These are phyloP conservation scores for Rhododendron kiyosumense DNA, from an alignment of 148 eudicot species.

Conservation along the genomic window DNA sequence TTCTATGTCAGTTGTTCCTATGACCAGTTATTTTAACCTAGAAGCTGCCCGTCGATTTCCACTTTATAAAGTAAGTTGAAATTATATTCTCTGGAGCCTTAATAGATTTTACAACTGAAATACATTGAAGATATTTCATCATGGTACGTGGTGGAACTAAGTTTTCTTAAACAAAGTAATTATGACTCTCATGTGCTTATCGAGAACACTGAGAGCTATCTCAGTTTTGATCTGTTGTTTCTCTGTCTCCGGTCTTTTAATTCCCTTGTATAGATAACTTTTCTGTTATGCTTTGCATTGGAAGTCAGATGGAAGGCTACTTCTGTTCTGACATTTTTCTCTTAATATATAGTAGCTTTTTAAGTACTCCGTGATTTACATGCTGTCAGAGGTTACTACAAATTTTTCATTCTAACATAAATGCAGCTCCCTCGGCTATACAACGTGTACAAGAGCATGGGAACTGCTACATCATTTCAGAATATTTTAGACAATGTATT, in stretches of 20 bases:
- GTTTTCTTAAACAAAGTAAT: neutral
- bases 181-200: neutral
- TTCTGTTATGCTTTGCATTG: neutral
- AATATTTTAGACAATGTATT: constrained; percentile 72
- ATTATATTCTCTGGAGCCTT: neutral
- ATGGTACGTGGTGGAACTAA: neutral
- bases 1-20: neutral
- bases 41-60: neutral
- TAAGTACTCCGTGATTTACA: neutral
- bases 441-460: constrained; percentile 76
- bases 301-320: neutral
- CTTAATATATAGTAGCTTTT: neutral
- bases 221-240: neutral
- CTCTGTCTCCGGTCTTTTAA: neutral
- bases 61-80: neutral
- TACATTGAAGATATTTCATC: neutral
- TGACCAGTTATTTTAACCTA: neutral
- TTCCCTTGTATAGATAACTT: neutral
- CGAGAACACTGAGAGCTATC: neutral
- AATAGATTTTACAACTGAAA: neutral
- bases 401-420: neutral
- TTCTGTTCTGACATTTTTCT: neutral
- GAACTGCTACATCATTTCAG: constrained; percentile 75
- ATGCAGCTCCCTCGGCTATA: constrained; percentile 72
- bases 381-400: neutral